Evolutionary conservation across 192 early-diverging fungal genomes (phyloP), one percentile per base, ranked within the genome.

Genomic region (Rhizophagus prolifer): DNA sequence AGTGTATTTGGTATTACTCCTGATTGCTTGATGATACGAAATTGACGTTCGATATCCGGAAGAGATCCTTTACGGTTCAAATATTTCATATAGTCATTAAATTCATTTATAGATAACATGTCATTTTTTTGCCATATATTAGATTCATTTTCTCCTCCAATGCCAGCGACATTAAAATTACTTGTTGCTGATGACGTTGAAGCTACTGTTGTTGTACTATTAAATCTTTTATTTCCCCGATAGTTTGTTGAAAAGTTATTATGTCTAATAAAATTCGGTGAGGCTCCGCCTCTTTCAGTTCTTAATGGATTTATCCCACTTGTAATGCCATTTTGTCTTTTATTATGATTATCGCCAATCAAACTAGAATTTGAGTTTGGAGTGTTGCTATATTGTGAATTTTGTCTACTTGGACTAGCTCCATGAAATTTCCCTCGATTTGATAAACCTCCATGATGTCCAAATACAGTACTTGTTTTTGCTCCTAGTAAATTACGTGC

Each of bases 401-500:
- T 68, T 68, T 68, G 66, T 44, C 12, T 68, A n/a, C 9, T 38
- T 68, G 21, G 16, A 7, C 66, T 13, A 26, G 12, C 10, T n/a
- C 21, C 66, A 9, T 30, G 26, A 34, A 36, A 68, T n/a, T 34
- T n/a, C 3, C 71, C 58, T 36, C 58, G 31, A 38, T 58, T 60
- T 13, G 47, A 36, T 34, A 60, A 60, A 19, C 31, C 58, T 38
- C 44, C n/a, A 36, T 47, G 44, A 58, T 73, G 44, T 31, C 31
- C 71, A 13, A 38, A 30, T 50, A 65, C 46, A 2, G 58, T 31
- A 50, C 41, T 66, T 28, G 34, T 50, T 63, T 72, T 72, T 58
- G 46, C 70, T 50, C 50, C 46, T 8, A 75, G 21, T 44, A 75
- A 65, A 16, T 63, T 38, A 9, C 74, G 60, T n/a, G 74, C 34